phyloP scores from a whole-genome alignment of 1,139 yeast genomes.

The Magnusiomyces tetraspermus region DNA sequence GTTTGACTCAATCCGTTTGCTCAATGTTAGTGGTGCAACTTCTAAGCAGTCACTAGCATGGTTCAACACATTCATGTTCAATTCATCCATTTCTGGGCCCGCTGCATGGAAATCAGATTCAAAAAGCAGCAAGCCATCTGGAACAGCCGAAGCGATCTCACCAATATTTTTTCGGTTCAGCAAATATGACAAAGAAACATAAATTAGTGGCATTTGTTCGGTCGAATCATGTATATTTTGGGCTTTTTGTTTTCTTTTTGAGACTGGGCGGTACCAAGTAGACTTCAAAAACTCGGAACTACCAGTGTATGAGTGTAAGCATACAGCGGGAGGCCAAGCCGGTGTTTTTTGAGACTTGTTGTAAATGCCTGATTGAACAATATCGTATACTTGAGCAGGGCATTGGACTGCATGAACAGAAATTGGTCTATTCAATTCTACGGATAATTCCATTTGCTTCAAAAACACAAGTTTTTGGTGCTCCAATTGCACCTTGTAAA shows the following conservation, averaged over 20 bases:
- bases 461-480: constrained; percentile 56
- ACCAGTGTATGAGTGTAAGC: constrained; percentile 84
- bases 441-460: constrained; percentile 48
- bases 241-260: constrained; percentile 21
- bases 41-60: constrained; percentile 9
- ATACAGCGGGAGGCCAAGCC: constrained; percentile 33
- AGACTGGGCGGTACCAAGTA: constrained; percentile 38
- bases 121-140: constrained; percentile 36
- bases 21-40: constrained; percentile 9
- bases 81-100: constrained; percentile 23
- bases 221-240: constrained; percentile 13
- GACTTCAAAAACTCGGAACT: constrained; percentile 52
- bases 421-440: constrained; percentile 40
- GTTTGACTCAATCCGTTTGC: constrained; percentile 10
- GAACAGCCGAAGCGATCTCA: constrained; percentile 30
- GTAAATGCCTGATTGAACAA: not conserved
- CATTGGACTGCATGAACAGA: constrained; percentile 83
- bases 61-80: constrained; percentile 6
- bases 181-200: constrained; percentile 51
- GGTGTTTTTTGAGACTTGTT: constrained; percentile 2
- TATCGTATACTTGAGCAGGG: constrained; percentile 45
- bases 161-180: constrained; percentile 41
- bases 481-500: constrained; percentile 39
- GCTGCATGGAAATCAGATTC: constrained; percentile 45
- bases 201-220: constrained; percentile 19